Percentiles rank a stretch among this genome's conserved stretches.
Conservation (phyloP, 148 eudicot species). For the Fagopyrum homotropicum region DNA sequence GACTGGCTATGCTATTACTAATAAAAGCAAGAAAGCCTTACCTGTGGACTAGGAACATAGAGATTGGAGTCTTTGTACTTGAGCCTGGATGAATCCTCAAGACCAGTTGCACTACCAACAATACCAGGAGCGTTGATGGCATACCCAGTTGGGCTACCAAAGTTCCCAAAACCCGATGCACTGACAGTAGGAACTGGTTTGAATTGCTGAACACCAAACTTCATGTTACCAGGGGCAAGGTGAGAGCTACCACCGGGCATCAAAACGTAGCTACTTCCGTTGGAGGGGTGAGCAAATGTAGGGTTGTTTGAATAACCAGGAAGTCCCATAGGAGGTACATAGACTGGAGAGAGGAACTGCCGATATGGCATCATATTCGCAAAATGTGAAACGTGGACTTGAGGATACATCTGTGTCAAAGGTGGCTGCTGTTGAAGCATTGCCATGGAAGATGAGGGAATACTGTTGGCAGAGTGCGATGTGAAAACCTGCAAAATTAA, state of each 20-base stretch:
- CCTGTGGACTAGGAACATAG: constrained; percentile 85
- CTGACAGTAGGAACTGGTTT: constrained; percentile 70
- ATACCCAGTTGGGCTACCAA: constrained; percentile 61
- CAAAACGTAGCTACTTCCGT: constrained; percentile 71
- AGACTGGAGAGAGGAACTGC: constrained; percentile 65
- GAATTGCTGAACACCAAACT: constrained; percentile 80
- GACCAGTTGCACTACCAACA: constrained; percentile 64
- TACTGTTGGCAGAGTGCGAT: constrained; percentile 42
- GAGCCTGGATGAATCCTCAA: constrained; percentile 72
- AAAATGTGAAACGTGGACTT: constrained; percentile 67
- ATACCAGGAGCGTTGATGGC: constrained; percentile 70
- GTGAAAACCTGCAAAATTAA: constrained; percentile 39
- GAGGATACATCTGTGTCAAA: constrained; percentile 89
- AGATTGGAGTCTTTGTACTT: constrained; percentile 80
- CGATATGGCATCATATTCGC: constrained; percentile 86
- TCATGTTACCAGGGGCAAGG: constrained; percentile 45
- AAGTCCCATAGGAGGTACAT: constrained; percentile 77
- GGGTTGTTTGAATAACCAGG: constrained; percentile 78
- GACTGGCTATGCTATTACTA: background rate
- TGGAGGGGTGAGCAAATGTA: constrained; percentile 76
- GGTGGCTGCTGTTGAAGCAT: constrained; percentile 69
- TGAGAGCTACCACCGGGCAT: constrained; percentile 88
- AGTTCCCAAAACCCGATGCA: constrained; percentile 67
- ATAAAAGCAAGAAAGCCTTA: constrained; percentile 11
- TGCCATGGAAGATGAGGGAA: constrained; percentile 55